A percentile compares a stretch with the other conserved stretches of the same genome.
These are phyloP conservation scores for Curvularia sp. DNA, from an alignment of 2,329 filamentous ascomycete genomes.

Conservation along the genomic window DNA sequence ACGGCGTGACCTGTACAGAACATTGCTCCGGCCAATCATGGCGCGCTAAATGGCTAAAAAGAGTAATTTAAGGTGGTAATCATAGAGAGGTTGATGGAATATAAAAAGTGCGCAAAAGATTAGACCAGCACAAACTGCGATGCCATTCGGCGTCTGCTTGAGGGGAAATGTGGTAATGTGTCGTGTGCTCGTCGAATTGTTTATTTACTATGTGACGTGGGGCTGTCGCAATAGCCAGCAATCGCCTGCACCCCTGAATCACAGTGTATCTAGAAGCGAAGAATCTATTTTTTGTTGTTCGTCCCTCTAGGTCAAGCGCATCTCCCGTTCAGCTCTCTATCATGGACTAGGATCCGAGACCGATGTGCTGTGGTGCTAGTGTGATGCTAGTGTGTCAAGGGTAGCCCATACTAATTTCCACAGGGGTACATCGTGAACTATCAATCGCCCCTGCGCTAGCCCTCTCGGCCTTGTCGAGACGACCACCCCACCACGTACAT, in stretches of 20 bases:
- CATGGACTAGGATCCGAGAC: neutral
- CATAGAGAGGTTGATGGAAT: neutral
- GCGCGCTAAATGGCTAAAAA: neutral
- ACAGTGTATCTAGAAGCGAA: neutral
- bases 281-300: neutral
- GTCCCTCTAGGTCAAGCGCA: neutral
- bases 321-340: neutral
- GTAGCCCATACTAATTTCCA: neutral
- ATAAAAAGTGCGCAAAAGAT: neutral
- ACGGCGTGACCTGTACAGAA: neutral
- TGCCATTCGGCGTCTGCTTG: neutral
- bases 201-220: neutral
- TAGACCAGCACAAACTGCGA: neutral
- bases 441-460: neutral
- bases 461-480: too few species aligned
- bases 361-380: neutral
- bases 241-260: neutral
- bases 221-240: neutral
- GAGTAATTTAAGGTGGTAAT: neutral
- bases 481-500: neutral
- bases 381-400: neutral
- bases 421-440: neutral
- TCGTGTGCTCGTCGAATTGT: neutral
- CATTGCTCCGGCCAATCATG: neutral
- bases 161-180: neutral